A percentile compares a stretch with the other conserved stretches of the same genome.
Evolutionary conservation across 805 yeast genomes (phyloP).

Genomic region (Kuraishia hungarica): DNA sequence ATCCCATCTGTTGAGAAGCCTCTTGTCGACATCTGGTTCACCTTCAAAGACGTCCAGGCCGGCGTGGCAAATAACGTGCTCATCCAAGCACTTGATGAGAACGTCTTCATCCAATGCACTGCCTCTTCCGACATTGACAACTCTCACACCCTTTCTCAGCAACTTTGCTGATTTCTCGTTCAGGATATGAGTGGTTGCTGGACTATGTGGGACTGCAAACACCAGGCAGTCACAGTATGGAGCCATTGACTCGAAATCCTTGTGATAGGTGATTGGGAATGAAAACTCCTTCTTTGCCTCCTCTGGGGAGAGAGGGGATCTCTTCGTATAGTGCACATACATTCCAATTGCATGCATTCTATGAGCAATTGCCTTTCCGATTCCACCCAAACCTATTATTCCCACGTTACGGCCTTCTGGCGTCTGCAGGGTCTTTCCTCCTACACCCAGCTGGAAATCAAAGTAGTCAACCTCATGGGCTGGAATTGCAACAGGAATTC

Average conservation of each 20-base stretch:
- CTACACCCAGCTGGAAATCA: conserved; percentile 31
- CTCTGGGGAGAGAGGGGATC: conserved; percentile 26
- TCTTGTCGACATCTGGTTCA: conserved; percentile 36
- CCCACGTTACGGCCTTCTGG: conserved; percentile 46
- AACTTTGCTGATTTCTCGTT: conserved; percentile 29
- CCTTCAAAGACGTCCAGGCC: conserved; percentile 54
- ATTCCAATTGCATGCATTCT: conserved; percentile 46
- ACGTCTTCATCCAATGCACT: conserved; percentile 42
- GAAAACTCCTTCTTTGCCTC: conserved; percentile 19
- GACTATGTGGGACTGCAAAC: conserved; percentile 48
- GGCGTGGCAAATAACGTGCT: conserved; percentile 41
- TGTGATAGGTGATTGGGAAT: conserved; percentile 28
- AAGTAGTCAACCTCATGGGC: conserved; percentile 12
- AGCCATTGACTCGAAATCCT: conserved; percentile 24
- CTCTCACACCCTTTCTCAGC: conserved; percentile 30
- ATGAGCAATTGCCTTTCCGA: conserved; percentile 45
- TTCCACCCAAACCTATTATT: conserved; percentile 53
- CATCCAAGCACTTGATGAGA: conserved; percentile 33
- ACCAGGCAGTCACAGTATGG: conserved; percentile 41
- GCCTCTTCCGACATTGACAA: conserved; percentile 59
- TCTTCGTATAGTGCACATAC: conserved; percentile 48
- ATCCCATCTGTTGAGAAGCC: conserved; percentile 25
- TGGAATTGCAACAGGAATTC: conserved; percentile 21
- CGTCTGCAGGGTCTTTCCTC: conserved; percentile 27
- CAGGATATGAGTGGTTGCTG: conserved; percentile 40